Base-by-base conservation (phyloP, 148 eudicot genomes). In the Pharnaceum exiguum region DNA sequence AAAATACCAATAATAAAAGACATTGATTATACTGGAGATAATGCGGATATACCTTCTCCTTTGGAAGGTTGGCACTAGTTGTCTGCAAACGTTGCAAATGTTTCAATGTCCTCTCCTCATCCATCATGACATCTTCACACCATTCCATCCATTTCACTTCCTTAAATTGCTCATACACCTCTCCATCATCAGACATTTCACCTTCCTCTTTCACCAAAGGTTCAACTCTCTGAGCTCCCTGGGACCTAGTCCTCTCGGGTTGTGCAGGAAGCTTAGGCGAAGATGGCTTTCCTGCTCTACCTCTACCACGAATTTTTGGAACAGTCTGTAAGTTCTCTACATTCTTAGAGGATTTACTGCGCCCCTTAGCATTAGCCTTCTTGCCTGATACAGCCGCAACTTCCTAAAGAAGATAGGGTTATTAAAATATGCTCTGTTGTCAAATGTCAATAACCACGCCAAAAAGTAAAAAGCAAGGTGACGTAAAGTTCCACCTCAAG, bases 131-230 rank as follows among this genome's bases (percentile, higher is more conserved):
- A 76, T 94, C 99, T 77, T 86, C 87, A 80, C 99, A 94, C 99
- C 99, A 94, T 77, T 94, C 99, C 96, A 81, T 94, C 99, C 99
- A 94, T 76, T 94, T 94, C 52, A 89, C 99, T 75, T 94, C 99
- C 82, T 89, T 94, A 60, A 89, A 94, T 55, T 94, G 99, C 89
- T 89, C 95, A 52, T 90, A 94, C 4, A 89, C 99, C 71, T 90
- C 97, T 66, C 86, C 99, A 66, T 71, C 80, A 62, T 80, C 99
- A 2, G 99, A 94, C 99, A 94, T 89, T 78, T 94, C 99, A 66
- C 99, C 99, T 82, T 94, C 99, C 75, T 94, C 99, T 77, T 89
- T 94, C 19, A 71, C 82, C 48, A 89, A 74, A 54, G 87, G 85
- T 72, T 94, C 99, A 22, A 28, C 71, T 71, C 73, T 89, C 70